phyloP scores from a whole-genome alignment of 495 filamentous ascomycete genomes.

The Penicillium malachiteum region DNA sequence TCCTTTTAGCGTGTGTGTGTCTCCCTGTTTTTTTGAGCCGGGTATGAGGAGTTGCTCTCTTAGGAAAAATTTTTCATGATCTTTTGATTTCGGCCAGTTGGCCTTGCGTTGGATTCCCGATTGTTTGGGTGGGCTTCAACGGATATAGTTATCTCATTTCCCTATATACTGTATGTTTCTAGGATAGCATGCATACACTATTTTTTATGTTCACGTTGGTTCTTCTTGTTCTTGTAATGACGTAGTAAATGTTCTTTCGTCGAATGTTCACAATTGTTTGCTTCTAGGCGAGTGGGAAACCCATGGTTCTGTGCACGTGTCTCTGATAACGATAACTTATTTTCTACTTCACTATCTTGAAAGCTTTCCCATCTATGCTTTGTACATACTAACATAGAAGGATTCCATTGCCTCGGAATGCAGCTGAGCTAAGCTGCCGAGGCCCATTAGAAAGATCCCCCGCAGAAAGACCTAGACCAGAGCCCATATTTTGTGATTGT shows the following conservation, averaged over 20 bases:
- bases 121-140: conserved; percentile 43
- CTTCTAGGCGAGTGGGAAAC: too few relatives aligned
- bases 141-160: conserved; percentile 47
- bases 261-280: too few relatives aligned
- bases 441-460: conserved; percentile 21
- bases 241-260: background rate
- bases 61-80: conserved; percentile 43
- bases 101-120: conserved; percentile 36
- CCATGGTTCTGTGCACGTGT: too few relatives aligned
- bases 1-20: conserved; percentile 8
- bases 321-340: too few relatives aligned
- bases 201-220: conserved; percentile 28
- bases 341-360: background rate
- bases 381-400: background rate
- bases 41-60: conserved; percentile 39
- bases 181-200: conserved; percentile 43
- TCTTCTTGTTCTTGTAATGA: background rate
- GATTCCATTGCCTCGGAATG: background rate
- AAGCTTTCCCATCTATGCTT: background rate
- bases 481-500: too few relatives aligned
- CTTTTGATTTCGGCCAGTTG: conserved; percentile 37
- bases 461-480: background rate
- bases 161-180: conserved; percentile 41
- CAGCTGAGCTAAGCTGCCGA: conserved; percentile 33
- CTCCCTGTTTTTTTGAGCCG: conserved; percentile 19